phyloP scores from a whole-genome alignment of 495 filamentous ascomycete genomes.

The Immersiella caudata region DNA sequence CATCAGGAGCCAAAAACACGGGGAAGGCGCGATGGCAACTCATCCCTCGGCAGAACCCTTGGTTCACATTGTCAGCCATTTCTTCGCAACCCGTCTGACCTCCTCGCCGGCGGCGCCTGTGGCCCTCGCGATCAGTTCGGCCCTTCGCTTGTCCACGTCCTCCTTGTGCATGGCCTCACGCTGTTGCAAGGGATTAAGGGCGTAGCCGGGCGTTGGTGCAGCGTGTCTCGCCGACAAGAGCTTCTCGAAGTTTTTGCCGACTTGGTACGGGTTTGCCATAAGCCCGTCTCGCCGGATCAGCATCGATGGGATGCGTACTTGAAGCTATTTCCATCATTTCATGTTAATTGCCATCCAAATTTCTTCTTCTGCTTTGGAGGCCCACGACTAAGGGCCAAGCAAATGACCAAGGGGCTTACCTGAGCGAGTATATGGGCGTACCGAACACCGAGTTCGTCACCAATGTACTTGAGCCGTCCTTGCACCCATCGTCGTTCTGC shows the following conservation, averaged over 20 bases:
- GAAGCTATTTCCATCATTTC: constrained; percentile 32
- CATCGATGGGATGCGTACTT: constrained; percentile 56
- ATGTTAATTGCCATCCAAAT: not conserved
- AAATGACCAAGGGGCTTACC: constrained; percentile 33
- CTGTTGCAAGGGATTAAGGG: constrained; percentile 42
- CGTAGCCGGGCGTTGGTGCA: constrained; percentile 28
- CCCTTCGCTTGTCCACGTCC: constrained; percentile 39
- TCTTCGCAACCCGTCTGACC: constrained; percentile 16
- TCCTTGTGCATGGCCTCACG: constrained; percentile 44
- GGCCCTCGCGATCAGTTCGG: constrained; percentile 42
- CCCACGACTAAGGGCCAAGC: not conserved
- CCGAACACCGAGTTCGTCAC: constrained; percentile 48
- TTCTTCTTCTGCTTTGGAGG: not conserved
- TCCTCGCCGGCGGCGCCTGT: constrained; percentile 25
- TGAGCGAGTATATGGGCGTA: constrained; percentile 51
- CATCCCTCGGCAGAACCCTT: not conserved
- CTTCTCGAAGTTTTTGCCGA: constrained; percentile 39
- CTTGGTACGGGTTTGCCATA: constrained; percentile 39
- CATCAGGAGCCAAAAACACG: not conserved
- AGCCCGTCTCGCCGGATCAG: constrained; percentile 53
- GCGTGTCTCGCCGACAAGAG: constrained; percentile 28
- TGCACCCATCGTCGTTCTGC: constrained; percentile 47
- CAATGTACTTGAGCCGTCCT: constrained; percentile 51
- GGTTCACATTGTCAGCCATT: constrained; percentile 20
- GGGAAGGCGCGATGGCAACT: not conserved